phyloP scores from a whole-genome alignment of 345 rosid genomes.

The Salix brachista region DNA sequence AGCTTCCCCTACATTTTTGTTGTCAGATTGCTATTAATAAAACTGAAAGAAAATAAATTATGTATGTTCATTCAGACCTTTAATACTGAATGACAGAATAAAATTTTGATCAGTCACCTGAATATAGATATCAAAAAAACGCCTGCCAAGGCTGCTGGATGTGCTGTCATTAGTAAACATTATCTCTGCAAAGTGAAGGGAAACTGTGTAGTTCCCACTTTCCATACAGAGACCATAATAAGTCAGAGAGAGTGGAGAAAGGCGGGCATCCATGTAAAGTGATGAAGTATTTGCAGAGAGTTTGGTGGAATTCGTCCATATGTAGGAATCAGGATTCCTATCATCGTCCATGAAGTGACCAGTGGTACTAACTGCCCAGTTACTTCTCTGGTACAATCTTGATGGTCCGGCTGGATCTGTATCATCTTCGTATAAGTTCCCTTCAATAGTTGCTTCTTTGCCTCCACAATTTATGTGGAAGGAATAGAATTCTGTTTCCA shows the following conservation, averaged over 20 bases:
- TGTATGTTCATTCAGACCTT: background rate
- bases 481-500: background rate
- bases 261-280: constrained; percentile 4
- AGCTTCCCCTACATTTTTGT: background rate
- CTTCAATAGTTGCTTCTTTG: background rate
- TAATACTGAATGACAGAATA: no score
- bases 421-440: background rate
- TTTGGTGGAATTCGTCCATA: background rate
- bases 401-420: constrained; percentile 8
- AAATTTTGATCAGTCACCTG: background rate
- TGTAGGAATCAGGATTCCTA: background rate
- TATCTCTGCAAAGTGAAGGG: constrained; percentile 9
- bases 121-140: constrained; percentile 2
- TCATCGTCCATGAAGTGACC: constrained; percentile 1
- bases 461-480: background rate
- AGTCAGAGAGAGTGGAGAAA: background rate
- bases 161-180: background rate
- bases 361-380: constrained; percentile 7
- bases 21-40: background rate
- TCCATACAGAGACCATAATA: background rate
- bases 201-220: background rate
- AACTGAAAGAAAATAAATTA: background rate
- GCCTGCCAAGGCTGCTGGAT: background rate
- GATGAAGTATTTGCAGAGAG: background rate
- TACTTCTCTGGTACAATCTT: background rate